Evolutionary conservation across 1,139 yeast genomes (phyloP), one percentile per base, ranked within the genome.

Genomic region (Taphrina confusa): DNA sequence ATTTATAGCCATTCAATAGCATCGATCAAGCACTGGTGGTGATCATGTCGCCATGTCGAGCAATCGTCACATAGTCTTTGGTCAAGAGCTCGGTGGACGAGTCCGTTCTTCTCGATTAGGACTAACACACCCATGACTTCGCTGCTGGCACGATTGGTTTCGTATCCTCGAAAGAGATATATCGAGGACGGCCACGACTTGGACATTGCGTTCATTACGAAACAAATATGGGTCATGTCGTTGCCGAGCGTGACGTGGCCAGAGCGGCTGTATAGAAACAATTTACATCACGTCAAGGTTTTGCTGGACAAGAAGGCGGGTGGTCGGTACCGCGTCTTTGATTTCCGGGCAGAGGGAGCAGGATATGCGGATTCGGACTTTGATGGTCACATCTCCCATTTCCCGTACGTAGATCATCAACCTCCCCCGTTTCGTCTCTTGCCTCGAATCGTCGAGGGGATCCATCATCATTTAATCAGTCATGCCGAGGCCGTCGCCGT

Each of bases 401-500:
- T 71, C 63, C 87, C 85, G 0, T 84, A 87, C 72, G 80, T 84
- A 6, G 97, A 91, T 69, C 96, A 90, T 68, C 80, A 81, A 55
- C 83, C 94, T 0, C 91, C 96, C 0, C 80, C 90, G 0, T 78
- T 91, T 59, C 66, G 71, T 0, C 66, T 80, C 12, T 68, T 91
- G 14, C 70, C 79, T 1, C 66, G 68, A 1, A 71, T 80, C 1
- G 76, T 83, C 0, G 68, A 70, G 14, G 79, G 78, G 0, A 78
- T 91, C 8, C 73, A 77, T 52, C 65, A 67, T 0, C 84, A 72
- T 65, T 68, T 85, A 31, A 28, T 25, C 16, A 16, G 11, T n/a
- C 16, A 6, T n/a, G 8, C 33, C 11, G 30, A 12, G 9, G 22
- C 14, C 16, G 83, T 83, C 1, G 94, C 87, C 0, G 79, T 90